Evolutionary conservation across 1,139 yeast species (phyloP).

Genomic region (Blastobotrys malaysiensis): DNA sequence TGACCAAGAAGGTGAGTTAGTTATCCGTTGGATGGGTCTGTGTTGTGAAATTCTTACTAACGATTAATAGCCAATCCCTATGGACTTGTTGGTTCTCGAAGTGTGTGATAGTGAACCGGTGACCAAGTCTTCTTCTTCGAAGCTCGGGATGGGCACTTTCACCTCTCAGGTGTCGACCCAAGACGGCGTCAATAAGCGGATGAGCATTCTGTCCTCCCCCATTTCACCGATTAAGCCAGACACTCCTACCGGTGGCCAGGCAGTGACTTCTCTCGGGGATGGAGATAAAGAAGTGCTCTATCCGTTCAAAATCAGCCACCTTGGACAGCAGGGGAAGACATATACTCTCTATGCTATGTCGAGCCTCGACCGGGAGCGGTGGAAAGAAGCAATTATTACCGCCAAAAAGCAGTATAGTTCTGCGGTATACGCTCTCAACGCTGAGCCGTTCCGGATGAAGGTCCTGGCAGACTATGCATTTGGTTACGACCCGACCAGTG

Average conservation of each 20-base stretch:
- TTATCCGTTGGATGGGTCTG: background rate
- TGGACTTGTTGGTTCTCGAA: constrained; percentile 36
- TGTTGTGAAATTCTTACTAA: constrained; percentile 13
- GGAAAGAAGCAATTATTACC: constrained; percentile 52
- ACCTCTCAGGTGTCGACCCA: constrained; percentile 19
- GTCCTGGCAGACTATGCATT: constrained; percentile 57
- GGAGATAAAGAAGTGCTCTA: constrained; percentile 31
- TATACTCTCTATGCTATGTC: constrained; percentile 56
- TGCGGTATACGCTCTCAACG: constrained; percentile 37
- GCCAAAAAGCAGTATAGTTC: constrained; percentile 53
- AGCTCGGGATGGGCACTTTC: constrained; percentile 29
- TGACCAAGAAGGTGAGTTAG: constrained; percentile 27
- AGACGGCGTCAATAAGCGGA: constrained; percentile 3
- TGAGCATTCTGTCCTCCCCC: constrained; percentile 8
- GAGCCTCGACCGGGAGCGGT: constrained; percentile 49
- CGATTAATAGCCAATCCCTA: constrained; percentile 35
- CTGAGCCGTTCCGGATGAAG: constrained; percentile 52
- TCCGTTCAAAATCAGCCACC: constrained; percentile 46
- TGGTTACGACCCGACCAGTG: constrained; percentile 53
- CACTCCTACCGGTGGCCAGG: background rate
- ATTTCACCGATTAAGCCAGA: constrained; percentile 8
- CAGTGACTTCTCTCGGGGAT: constrained; percentile 22
- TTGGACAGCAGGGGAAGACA: constrained; percentile 46
- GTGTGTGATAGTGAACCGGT: constrained; percentile 33
- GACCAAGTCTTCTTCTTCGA: constrained; percentile 27